Evolutionary conservation across 257 asterid genomes (phyloP).

Genomic region (Fraxinus excelsior): DNA sequence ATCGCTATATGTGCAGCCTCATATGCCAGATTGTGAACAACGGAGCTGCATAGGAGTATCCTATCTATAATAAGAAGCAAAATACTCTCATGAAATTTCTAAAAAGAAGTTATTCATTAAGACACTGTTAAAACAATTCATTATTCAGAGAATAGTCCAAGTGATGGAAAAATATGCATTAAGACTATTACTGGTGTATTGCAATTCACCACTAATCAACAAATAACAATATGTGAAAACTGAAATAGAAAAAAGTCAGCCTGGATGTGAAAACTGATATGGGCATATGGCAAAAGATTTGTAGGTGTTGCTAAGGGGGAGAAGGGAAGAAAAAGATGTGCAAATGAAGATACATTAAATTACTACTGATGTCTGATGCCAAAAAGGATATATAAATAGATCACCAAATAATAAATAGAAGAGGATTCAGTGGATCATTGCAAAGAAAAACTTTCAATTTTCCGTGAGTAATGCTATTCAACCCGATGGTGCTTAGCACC

Average conservation of each 20-base stretch:
- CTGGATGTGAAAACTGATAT: too few species aligned
- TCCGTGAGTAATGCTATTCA: not conserved
- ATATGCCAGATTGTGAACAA: constrained; percentile 79
- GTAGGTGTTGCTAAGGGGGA: too few species aligned
- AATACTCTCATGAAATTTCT: not conserved
- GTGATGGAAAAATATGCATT: too few species aligned
- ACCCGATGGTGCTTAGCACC: too few species aligned
- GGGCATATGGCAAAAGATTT: too few species aligned
- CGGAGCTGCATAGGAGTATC: constrained; percentile 92
- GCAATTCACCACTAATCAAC: not conserved
- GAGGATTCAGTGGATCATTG: not conserved
- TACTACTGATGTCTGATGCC: not conserved
- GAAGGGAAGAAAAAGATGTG: not conserved
- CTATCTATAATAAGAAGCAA: constrained; percentile 35
- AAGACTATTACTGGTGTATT: not conserved
- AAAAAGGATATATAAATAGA: too few species aligned
- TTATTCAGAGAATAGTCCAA: not conserved
- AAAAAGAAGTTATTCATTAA: not conserved
- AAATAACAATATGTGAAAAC: not conserved
- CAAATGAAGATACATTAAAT: not conserved
- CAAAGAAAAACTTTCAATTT: not conserved
- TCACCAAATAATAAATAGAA: not conserved
- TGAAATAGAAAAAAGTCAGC: too few species aligned
- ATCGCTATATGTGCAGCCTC: constrained; percentile 83
- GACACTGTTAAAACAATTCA: not conserved